These are phyloP conservation scores for Brasilioporus rufonigricans DNA, from an alignment of 768 basidiomycete species.

Conservation along the genomic window DNA sequence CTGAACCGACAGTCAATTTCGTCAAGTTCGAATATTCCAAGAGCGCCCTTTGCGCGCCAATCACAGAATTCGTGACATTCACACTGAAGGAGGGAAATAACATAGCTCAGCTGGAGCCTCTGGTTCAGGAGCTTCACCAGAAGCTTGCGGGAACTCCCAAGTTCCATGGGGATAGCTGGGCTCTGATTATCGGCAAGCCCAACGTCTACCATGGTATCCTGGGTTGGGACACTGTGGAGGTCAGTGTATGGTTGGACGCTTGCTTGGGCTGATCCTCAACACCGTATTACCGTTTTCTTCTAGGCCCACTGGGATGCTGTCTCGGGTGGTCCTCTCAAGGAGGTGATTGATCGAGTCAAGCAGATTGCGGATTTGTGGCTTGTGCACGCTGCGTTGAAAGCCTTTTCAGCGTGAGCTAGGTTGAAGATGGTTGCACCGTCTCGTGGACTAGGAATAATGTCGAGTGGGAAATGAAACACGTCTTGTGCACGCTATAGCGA, in stretches of 20 bases:
- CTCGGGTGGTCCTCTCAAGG: slow-evolving; percentile 24
- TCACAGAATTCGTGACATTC: slow-evolving; percentile 35
- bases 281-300: neutral
- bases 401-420: slow-evolving; percentile 2
- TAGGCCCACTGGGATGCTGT: slow-evolving; percentile 39
- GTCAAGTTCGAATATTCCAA: slow-evolving; percentile 23
- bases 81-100: slow-evolving; percentile 24
- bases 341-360: slow-evolving; percentile 26
- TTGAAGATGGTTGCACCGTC: neutral
- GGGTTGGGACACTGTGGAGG: slow-evolving; percentile 38
- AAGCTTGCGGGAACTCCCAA: slow-evolving; percentile 17
- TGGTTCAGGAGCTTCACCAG: slow-evolving; percentile 24
- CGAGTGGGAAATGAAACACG: slow-evolving; percentile 4
- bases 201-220: slow-evolving; percentile 29
- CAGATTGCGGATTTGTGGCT: slow-evolving; percentile 30
- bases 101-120: slow-evolving; percentile 17
- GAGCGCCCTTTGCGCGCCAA: slow-evolving; percentile 22
- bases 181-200: slow-evolving; percentile 15
- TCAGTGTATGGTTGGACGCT: slow-evolving; percentile 6
- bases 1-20: slow-evolving; percentile 15
- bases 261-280: neutral
- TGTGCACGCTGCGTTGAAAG: slow-evolving; percentile 29
- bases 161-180: slow-evolving; percentile 33
- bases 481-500: no score
- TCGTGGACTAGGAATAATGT: neutral